Base-by-base conservation (phyloP, 2,329 filamentous ascomycete genomes). In the Calonectria honghensis region DNA sequence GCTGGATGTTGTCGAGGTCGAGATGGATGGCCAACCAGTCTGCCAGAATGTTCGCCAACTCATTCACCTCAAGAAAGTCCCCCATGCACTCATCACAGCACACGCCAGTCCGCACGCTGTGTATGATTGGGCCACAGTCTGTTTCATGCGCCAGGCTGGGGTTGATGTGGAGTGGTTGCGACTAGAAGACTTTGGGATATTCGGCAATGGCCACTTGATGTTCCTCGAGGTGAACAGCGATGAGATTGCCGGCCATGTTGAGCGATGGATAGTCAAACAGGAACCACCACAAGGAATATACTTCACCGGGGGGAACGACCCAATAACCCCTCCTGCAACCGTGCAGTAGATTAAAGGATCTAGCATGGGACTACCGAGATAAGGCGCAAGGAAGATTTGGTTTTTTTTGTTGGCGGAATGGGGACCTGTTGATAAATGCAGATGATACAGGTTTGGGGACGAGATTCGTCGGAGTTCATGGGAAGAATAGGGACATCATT, bases 131-230 rank as follows among this genome's bases (percentile, higher is more conserved):
- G 90, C 89, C 45, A 91, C 88, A 0, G 86, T 89, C 2, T 75
- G 81, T 16, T 92, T 89, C 79, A 79, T 93, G 78, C 77, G 81
- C 68, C 90, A 93, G 78, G 89, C 87, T 2, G 90, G 90, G 0
- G 85, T 88, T 1, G 73, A 78, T 0, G 84, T 86, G 1, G 83
- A 88, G 3, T 87, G 86, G 82, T 76, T 90, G 45, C 82, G 85
- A 65, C 83, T 92, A 57, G 85, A 83, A 0, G 81, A 88, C 0
- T 71, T 83, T 1, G 85, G 85, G 0, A 86, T 91, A 1, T 79
- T 82, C 29, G 91, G 91, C 0, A 92, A 92, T 73, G 90, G 89
- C 0, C 90, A 91, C 77, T 85, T 92, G 73, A 85, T 89, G 82
- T 90, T 90, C 59, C 78, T 91, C 41, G 90, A 91, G 82, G 85